phyloP scores from a whole-genome alignment of 257 asterid genomes.

The Prunella vulgaris region DNA sequence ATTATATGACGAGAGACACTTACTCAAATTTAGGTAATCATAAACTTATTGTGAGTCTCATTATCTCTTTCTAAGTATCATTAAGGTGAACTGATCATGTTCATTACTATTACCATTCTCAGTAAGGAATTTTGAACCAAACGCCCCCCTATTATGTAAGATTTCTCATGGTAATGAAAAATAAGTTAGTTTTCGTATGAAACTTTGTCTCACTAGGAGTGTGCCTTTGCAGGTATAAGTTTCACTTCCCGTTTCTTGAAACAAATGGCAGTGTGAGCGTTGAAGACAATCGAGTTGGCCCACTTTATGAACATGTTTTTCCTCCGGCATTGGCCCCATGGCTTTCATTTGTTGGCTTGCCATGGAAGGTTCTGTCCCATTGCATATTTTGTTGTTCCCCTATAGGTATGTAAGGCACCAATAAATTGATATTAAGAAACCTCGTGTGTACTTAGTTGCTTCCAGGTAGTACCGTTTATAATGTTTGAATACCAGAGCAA shows the following conservation, averaged over 20 bases:
- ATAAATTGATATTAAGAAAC: background rate
- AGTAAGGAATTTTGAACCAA: too few relatives aligned
- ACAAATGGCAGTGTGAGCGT: slow-evolving; percentile 59
- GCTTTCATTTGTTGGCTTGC: slow-evolving; percentile 89
- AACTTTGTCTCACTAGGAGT: background rate
- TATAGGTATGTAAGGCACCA: background rate
- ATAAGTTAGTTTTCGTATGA: background rate
- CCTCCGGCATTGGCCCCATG: slow-evolving; percentile 81
- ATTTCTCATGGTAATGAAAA: slow-evolving; percentile 10
- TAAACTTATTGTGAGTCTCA: too few relatives aligned
- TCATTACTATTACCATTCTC: too few relatives aligned
- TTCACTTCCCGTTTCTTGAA: slow-evolving; percentile 80
- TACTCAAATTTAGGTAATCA: too few relatives aligned
- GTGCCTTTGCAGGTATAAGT: slow-evolving; percentile 59
- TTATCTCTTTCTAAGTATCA: too few relatives aligned
- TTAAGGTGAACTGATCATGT: too few relatives aligned
- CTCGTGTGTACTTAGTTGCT: background rate
- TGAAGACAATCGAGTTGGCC: slow-evolving; percentile 85
- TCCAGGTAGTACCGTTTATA: slow-evolving; percentile 84
- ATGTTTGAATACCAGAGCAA: slow-evolving; percentile 71
- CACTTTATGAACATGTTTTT: slow-evolving; percentile 82
- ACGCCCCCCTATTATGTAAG: background rate
- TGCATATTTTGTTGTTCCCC: background rate
- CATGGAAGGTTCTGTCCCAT: slow-evolving; percentile 72
- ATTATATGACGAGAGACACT: too few relatives aligned